Percentiles rank a stretch among this genome's conserved stretches.
phyloP scores from a whole-genome alignment of 2,329 filamentous ascomycete genomes.

The Phialemoniopsis sp. region DNA sequence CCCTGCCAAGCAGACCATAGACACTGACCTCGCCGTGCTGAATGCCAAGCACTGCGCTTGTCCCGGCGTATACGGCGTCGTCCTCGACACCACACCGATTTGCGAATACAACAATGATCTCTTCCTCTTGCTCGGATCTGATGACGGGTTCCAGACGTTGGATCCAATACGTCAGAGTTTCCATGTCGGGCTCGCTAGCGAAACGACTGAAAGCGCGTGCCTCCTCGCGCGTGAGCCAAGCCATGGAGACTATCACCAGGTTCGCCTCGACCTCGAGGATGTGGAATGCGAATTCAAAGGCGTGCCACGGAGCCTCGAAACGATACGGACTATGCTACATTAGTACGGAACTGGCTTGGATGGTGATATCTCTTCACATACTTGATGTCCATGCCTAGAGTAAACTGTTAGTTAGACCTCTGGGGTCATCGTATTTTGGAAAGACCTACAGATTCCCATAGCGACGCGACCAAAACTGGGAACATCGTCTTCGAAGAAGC shows the following conservation, averaged over 20 bases:
- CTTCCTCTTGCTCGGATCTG: constrained; percentile 42
- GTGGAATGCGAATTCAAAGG: constrained; percentile 51
- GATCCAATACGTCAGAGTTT: constrained; percentile 74
- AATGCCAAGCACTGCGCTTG: constrained; percentile 67
- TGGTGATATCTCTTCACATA: constrained; percentile 21
- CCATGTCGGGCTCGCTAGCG: constrained; percentile 62
- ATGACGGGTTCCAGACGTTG: constrained; percentile 65
- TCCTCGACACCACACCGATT: constrained; percentile 68
- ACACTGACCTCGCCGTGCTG: constrained; percentile 61
- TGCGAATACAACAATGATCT: constrained; percentile 65
- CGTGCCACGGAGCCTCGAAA: constrained; percentile 44
- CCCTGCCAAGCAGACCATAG: constrained; percentile 68
- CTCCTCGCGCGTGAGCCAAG: constrained; percentile 64
- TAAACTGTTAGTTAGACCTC: not conserved
- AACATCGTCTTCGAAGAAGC: constrained; percentile 43
- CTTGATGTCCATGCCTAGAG: constrained; percentile 57
- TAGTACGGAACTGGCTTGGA: constrained; percentile 10
- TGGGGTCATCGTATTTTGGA: constrained; percentile 5
- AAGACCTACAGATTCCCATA: constrained; percentile 55
- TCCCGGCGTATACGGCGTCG: constrained; percentile 67
- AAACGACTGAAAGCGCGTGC: constrained; percentile 37
- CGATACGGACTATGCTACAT: constrained; percentile 36
- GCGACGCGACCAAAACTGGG: constrained; percentile 45
- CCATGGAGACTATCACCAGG: constrained; percentile 70
- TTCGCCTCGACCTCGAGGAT: constrained; percentile 52